Evolutionary conservation across 352 stramenopile genomes (phyloP).

Genomic region (Pythium periplocum): DNA sequence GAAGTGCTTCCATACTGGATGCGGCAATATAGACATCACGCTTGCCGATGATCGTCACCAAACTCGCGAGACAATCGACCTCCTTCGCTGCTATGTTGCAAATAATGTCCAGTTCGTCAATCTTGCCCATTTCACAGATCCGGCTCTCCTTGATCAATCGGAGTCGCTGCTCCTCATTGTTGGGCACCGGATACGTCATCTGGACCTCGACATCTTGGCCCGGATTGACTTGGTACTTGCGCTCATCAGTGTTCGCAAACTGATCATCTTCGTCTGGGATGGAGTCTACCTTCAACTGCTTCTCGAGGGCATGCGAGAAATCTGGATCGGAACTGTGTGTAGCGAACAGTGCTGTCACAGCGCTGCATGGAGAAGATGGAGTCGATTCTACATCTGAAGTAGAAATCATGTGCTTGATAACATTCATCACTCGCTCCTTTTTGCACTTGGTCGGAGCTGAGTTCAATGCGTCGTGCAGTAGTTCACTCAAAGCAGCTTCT

Average conservation of each 20-base stretch:
- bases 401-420: slow-evolving; percentile 20
- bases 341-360: neutral
- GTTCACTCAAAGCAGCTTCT: slow-evolving; percentile 23
- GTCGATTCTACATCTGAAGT: no score
- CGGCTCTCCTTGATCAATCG: slow-evolving; percentile 32
- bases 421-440: slow-evolving; percentile 35
- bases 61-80: slow-evolving; percentile 41
- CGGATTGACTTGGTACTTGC: slow-evolving; percentile 31
- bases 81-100: slow-evolving; percentile 51
- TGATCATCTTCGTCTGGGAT: neutral
- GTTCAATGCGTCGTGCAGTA: slow-evolving; percentile 33
- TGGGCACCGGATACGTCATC: slow-evolving; percentile 18
- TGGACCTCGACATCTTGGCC: slow-evolving; percentile 28
- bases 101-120: slow-evolving; percentile 62
- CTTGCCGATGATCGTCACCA: slow-evolving; percentile 53
- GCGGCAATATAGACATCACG: slow-evolving; percentile 39
- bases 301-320: neutral
- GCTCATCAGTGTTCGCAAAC: slow-evolving; percentile 39
- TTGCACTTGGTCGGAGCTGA: slow-evolving; percentile 22
- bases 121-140: slow-evolving; percentile 28
- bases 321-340: neutral
- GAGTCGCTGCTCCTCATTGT: slow-evolving; percentile 42
- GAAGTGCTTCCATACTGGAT: slow-evolving; percentile 27
- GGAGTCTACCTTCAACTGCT: neutral
- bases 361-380: no score